Evolutionary conservation across 2,329 filamentous ascomycete species (phyloP).

Genomic region (Sclerotiophoma versabilis): DNA sequence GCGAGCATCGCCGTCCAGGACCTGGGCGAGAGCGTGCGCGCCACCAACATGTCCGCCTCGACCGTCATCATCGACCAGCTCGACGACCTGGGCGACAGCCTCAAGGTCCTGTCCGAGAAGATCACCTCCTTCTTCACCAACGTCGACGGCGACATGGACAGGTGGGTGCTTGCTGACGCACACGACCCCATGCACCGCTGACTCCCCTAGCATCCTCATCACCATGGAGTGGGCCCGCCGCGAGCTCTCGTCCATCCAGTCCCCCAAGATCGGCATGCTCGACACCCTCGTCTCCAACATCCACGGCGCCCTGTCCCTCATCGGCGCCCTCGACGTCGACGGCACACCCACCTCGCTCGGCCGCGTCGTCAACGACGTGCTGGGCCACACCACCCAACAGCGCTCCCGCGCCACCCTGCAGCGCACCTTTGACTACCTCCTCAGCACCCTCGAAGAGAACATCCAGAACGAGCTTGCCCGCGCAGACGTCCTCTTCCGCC

Average conservation of each 20-base stretch:
- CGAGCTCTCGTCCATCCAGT: conserved; percentile 68
- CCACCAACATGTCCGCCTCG: conserved; percentile 89
- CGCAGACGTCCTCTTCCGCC: conserved; percentile 78
- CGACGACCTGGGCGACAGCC: conserved; percentile 82
- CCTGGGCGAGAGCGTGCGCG: conserved; percentile 85
- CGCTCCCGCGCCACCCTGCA: conserved; percentile 81
- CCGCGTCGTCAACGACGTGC: conserved; percentile 71
- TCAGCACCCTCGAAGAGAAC: conserved; percentile 85
- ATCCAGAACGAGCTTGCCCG: conserved; percentile 85
- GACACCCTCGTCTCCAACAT: conserved; percentile 83
- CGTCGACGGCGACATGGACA: conserved; percentile 91
- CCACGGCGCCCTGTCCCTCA: conserved; percentile 74
- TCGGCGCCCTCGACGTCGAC: conserved; percentile 53
- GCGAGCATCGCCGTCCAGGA: conserved; percentile 96
- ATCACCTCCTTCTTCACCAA: conserved; percentile 92
- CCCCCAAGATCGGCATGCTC: conserved; percentile 61
- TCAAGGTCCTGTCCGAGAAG: conserved; percentile 84
- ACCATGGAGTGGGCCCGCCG: conserved; percentile 97
- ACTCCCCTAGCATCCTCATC: conserved; percentile 72
- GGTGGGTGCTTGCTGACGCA: conserved; percentile 56
- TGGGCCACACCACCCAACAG: conserved; percentile 82
- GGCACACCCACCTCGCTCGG: conserved; percentile 72
- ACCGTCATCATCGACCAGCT: conserved; percentile 85
- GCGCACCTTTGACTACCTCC: conserved; percentile 86
- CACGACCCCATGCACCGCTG: background rate